Conservation (phyloP, 2,329 filamentous ascomycete genomes). For the Microcyclospora tardicrescens region DNA sequence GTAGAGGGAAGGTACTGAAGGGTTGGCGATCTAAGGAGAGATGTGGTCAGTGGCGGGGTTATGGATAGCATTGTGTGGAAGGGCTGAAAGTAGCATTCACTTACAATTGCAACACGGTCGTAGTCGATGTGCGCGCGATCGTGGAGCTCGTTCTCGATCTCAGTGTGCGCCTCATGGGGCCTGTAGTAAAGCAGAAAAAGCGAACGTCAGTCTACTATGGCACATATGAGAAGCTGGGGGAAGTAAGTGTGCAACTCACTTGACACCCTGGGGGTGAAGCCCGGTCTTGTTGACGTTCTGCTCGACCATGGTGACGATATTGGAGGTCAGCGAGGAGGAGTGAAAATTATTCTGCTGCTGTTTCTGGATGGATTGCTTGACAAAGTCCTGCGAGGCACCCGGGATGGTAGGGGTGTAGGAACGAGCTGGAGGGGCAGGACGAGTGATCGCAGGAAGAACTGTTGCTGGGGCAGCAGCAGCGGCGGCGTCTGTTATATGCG, state of each 20-base stretch:
- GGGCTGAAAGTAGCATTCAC: conserved; percentile 22
- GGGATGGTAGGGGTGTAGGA: conserved; percentile 17
- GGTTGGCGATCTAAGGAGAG: conserved; percentile 57
- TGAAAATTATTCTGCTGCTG: conserved; percentile 47
- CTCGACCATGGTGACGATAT: conserved; percentile 31
- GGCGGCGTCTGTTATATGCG: too few species aligned
- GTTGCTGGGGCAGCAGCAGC: too few species aligned
- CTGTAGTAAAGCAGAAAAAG: conserved; percentile 32
- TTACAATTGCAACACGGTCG: conserved; percentile 91
- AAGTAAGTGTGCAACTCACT: conserved; percentile 45
- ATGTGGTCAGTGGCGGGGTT: conserved; percentile 4
- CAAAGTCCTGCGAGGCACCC: conserved; percentile 41
- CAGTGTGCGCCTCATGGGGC: conserved; percentile 78
- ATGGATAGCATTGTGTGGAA: conserved; percentile 1
- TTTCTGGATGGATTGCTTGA: conserved; percentile 44
- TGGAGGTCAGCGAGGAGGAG: conserved; percentile 39
- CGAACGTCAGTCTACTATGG: neutral
- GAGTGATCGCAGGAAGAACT: too few species aligned
- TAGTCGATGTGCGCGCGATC: conserved; percentile 99
- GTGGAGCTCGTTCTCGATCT: conserved; percentile 94
- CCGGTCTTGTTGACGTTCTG: conserved; percentile 73
- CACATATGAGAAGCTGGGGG: neutral
- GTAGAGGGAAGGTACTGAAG: conserved; percentile 88
- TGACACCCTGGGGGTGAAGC: conserved; percentile 79
- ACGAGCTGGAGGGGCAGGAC: conserved; percentile 7